Base-by-base conservation (phyloP, 805 yeast genomes). In the Lipomyces oligophaga region DNA sequence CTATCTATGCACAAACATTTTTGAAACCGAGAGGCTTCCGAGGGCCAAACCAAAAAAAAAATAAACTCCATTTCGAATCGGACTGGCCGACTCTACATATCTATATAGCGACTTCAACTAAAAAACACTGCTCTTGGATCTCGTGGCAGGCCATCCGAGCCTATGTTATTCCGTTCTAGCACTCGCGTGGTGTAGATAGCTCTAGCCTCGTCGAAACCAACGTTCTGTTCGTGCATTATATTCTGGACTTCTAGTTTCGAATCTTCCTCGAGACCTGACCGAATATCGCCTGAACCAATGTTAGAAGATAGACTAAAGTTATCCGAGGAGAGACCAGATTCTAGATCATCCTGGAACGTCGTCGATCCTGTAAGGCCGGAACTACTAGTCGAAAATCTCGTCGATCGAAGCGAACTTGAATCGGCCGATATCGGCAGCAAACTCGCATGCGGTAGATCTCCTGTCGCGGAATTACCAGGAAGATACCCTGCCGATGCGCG, bases 181-280 rank as follows among this genome's bases (percentile, higher is more conserved):
- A 66, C 66, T 13, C 62, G 53, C 41, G 67, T 69, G 4, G 77
- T 73, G 59, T 75, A 80, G 43, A 70, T 58, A 3, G 76, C 62
- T 50, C 95, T 69, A 0, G 95, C 94, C 34, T 78, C 78, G 61
- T 85, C 94, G 60, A 85, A 85, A 1, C 75, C 58, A 24, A 83
- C 52, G 28, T 68, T 61, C 41, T 74, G 65, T 4, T 62, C 59
- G 5, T 69, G 60, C 93, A 85, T 85, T 5, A 83, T 67, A 24
- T 63, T 52, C 47, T 69, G 67, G 2, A 85, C 77, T 43, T 67
- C 73, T 15, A 58, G 57, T 62, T 79, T 81, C 1, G 84, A 76
- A 4, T 47, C 59, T 32, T 70, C 77, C 60, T 77, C 79, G 28
- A 85, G 67, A 0, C 93, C 93, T n/a, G 65, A 58, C 44, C 94